Base-by-base conservation (phyloP, 2,329 filamentous ascomycete genomes). In the Ceratocystis harringtonii region DNA sequence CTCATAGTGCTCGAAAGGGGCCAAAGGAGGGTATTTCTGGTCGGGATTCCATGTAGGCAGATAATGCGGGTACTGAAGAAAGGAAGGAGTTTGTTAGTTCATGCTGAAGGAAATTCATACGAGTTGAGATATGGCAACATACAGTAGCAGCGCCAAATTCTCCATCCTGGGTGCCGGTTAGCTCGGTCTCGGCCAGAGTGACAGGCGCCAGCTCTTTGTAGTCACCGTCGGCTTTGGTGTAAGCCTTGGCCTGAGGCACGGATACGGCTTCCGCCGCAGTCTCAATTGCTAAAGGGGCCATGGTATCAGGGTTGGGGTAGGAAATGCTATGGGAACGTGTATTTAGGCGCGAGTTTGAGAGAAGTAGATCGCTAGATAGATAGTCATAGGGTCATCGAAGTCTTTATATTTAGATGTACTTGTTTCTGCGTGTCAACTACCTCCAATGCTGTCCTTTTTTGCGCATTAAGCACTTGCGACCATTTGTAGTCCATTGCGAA, bases 1-100 rank as follows among this genome's bases (percentile, higher is more conserved):
- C 65, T 92, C 88, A 68, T 83, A 81, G 72, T 90, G 87, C 72
- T 87, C 80, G 70, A 90, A 92, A 0, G 81, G 82, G 68, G 85
- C 76, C 6, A 89, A 79, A 5, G 88, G 85, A 65, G 83, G 79
- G 70, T 85, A 88, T 69, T 79, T 79, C 74, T 85, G 81, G 68
- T 84, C 78, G 50, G 79, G 78, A 71, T 87, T 80, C 86, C 86
- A 90, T 1, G 83, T 84, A 1, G 87, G 87, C 7, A 90, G 80
- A 72, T 92, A 92, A 71, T 90, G 79, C 3, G 84, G 84, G 69
- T 89, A 91, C 72, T 84, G 12, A 7, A 65, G 36, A 0, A 17
- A n/a, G 25, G 48, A 12, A n/a, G 2, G 19, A 2, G 48, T 4
- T 30, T 15, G 52, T 57, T 57, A 57, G 52, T 17, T 15, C 22